Percentiles rank a stretch among this genome's conserved stretches.
Evolutionary conservation across 139 green algal species (phyloP).

Genomic region (Astrephomene gubernaculifera): DNA sequence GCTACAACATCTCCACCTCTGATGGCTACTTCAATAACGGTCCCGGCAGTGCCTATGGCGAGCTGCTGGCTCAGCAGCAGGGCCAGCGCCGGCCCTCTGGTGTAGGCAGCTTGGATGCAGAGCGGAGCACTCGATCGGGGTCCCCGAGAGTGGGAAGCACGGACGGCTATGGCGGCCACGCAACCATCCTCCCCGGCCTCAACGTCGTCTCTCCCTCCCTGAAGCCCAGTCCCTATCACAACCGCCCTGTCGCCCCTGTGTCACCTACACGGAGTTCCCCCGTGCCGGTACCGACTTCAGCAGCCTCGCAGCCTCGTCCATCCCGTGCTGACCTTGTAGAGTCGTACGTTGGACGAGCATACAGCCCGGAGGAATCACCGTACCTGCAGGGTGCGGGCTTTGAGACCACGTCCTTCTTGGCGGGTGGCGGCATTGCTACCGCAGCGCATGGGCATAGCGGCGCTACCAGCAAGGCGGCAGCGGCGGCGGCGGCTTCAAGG

Average conservation of each 20-base stretch:
- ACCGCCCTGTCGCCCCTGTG: too few relatives aligned
- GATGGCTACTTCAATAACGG: too few relatives aligned
- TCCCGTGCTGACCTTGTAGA: background rate
- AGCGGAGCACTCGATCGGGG: too few relatives aligned
- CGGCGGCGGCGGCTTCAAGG: background rate
- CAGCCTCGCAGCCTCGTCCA: background rate
- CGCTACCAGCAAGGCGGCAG: too few relatives aligned
- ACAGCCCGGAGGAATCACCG: slow-evolving; percentile 20
- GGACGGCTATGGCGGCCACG: background rate
- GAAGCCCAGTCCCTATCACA: slow-evolving; percentile 16
- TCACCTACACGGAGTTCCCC: background rate
- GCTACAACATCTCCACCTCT: background rate
- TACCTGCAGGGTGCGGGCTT: background rate
- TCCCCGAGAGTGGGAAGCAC: background rate
- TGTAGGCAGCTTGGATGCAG: too few relatives aligned
- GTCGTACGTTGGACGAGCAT: slow-evolving; percentile 33
- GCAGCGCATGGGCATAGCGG: too few relatives aligned
- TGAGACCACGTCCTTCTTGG: background rate
- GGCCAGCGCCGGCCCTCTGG: too few relatives aligned
- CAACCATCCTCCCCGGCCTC: background rate
- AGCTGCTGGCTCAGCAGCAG: too few relatives aligned
- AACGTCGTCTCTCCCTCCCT: background rate
- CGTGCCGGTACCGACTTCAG: background rate
- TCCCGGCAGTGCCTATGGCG: too few relatives aligned
- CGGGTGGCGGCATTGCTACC: too few relatives aligned